Base-by-base conservation (phyloP, 768 basidiomycete species). In the Xanthoconium purpureum region DNA sequence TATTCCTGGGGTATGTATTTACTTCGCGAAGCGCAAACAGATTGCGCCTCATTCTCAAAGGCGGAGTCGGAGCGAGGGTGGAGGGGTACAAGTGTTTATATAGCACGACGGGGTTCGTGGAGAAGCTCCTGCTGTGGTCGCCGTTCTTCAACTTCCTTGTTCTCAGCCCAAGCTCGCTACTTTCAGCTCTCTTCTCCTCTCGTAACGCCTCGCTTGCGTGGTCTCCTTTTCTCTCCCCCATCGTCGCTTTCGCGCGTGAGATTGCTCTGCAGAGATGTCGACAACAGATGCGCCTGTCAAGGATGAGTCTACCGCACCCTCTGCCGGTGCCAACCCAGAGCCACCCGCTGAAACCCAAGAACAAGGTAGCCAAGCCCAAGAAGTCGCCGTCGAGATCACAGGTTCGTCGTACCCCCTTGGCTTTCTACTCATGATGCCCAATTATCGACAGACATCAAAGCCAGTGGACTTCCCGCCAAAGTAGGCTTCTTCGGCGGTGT, bases 391-490 rank as follows among this genome's bases (percentile, higher is more conserved):
- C 48, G 67, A 67, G 54, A 73, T 71, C 51, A 69, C 71, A 56
- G 60, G 70, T 65, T 29, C 13, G 55, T 35, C 32, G 0, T 0
- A 3, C 12, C 10, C 33, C 9, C 24, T 13, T 13, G 20, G 6
- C 15, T 10, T 15, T 17, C 14, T 14, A 29, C 7, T 32, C 24
- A 24, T 29, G 28, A 44, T 10, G 7, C 12, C 4, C 6, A 8
- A 18, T 14, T 15, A 9, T 24, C n/a, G 49, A 55, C 46, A 71
- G 70, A 63, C 57, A 71, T 71, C 60, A 71, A 70, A 54, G 70
- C 70, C n/a, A 73, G 68, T 33, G 71, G 70, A 37, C 61, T 71
- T 8, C 70, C 70, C 20, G 61, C 72, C 17, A 71, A 68, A 63
- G 53, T 71, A 14, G 70, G 70, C 35, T 13, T 71, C 35, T 73